A percentile compares a stretch with the other conserved stretches of the same genome.
phyloP scores from a whole-genome alignment of 768 basidiomycete genomes.

The Lyophyllum shimeji region DNA sequence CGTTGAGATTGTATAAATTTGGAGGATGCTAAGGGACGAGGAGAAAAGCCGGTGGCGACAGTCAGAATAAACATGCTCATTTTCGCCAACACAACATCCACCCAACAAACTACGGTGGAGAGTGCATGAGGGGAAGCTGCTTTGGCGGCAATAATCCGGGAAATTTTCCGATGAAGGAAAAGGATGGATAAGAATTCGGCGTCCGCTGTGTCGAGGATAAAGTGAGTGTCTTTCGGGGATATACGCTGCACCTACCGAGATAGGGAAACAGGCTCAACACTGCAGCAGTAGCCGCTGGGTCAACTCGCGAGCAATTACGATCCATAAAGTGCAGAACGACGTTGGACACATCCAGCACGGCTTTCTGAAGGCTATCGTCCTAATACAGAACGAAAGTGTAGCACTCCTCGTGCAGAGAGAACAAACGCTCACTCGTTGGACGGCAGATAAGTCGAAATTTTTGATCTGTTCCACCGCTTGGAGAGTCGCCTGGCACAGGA shows the following conservation, averaged over 20 bases:
- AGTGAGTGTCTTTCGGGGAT: slow-evolving; percentile 10
- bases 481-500: slow-evolving; percentile 3
- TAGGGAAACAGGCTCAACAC: slow-evolving; percentile 12
- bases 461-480: slow-evolving; percentile 14
- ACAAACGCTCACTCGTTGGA: slow-evolving; percentile 13
- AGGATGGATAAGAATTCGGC: slow-evolving; percentile 34
- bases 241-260: slow-evolving; percentile 23
- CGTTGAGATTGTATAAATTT: slow-evolving; percentile 37
- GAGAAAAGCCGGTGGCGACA: slow-evolving; percentile 21
- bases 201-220: slow-evolving; percentile 23
- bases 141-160: slow-evolving; percentile 42
- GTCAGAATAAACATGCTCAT: slow-evolving; percentile 37
- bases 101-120: slow-evolving; percentile 57
- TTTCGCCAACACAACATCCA: slow-evolving; percentile 57
- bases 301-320: slow-evolving; percentile 5
- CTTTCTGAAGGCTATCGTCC: slow-evolving; percentile 14
- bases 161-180: slow-evolving; percentile 52
- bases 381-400: not conserved
- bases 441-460: slow-evolving; percentile 6
- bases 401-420: not conserved
- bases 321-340: slow-evolving; percentile 20
- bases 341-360: slow-evolving; percentile 21
- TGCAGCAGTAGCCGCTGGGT: not conserved
- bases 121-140: slow-evolving; percentile 22
- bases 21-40: slow-evolving; percentile 24